These are phyloP conservation scores for Pythium plurisporium DNA, from an alignment of 352 stramenopile species.

Conservation along the genomic window DNA sequence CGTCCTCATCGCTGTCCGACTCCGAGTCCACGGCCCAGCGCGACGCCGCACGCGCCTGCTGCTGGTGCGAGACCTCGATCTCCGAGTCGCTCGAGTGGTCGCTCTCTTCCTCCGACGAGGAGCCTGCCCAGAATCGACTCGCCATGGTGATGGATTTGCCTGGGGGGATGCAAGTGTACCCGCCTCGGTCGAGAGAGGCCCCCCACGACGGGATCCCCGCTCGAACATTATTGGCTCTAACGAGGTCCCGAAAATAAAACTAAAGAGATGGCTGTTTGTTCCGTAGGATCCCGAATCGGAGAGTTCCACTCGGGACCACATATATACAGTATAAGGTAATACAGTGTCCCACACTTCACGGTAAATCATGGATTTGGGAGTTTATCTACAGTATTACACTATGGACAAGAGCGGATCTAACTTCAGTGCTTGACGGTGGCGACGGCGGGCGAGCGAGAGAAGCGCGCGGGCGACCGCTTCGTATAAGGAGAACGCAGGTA, in stretches of 20 bases:
- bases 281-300: conserved; percentile 7
- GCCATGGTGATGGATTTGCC: conserved; percentile 37
- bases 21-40: conserved; percentile 81
- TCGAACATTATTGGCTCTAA: conserved; percentile 22
- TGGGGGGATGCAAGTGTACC: not conserved
- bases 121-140: conserved; percentile 83
- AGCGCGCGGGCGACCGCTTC: conserved; percentile 2
- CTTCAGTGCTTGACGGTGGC: no score
- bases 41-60: conserved; percentile 64
- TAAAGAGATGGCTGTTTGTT: no score
- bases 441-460: conserved; percentile 12
- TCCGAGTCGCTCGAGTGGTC: conserved; percentile 72
- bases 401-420: no score
- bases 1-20: conserved; percentile 81
- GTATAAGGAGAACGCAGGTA: conserved; percentile 49
- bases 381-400: no score
- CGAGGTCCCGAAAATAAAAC: conserved; percentile 24
- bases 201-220: not conserved
- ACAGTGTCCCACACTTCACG: not conserved
- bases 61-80: conserved; percentile 68
- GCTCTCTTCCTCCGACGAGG: conserved; percentile 76
- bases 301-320: not conserved
- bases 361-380: no score
- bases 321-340: not conserved
- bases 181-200: not conserved